Evolutionary conservation across 2,329 filamentous ascomycete species (phyloP).

Genomic region (Ascochyta koolunga): DNA sequence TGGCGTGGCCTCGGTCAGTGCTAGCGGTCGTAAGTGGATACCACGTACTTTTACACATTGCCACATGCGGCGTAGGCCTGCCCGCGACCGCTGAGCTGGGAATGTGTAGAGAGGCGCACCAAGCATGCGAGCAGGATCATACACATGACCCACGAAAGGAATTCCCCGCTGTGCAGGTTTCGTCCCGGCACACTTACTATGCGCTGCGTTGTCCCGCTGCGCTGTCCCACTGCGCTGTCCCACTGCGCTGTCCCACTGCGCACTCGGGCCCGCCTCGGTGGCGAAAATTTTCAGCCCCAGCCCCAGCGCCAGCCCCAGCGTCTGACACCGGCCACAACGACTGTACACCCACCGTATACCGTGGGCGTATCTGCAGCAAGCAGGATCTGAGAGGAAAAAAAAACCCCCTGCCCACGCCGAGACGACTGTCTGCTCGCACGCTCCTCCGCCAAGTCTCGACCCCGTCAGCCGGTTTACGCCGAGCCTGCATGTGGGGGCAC

Average conservation of each 20-base stretch:
- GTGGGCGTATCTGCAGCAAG: slow-evolving; percentile 7
- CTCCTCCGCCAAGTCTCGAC: not conserved
- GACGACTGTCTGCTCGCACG: not conserved
- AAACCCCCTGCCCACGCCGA: not conserved
- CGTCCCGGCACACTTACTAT: not conserved
- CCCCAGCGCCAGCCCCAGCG: not conserved
- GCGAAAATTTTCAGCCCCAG: slow-evolving; percentile 10
- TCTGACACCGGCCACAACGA: not conserved
- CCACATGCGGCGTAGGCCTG: slow-evolving; percentile 1
- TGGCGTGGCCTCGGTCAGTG: slow-evolving; percentile 22
- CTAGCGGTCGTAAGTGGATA: slow-evolving; percentile 9
- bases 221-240: too few relatives aligned
- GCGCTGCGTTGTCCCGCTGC: not conserved
- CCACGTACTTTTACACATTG: slow-evolving; percentile 1
- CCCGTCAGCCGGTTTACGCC: slow-evolving; percentile 6
- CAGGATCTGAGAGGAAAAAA: not conserved
- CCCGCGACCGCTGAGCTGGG: slow-evolving; percentile 3
- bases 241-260: not conserved
- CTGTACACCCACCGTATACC: not conserved
- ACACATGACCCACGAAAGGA: not conserved
- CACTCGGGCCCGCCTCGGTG: slow-evolving; percentile 6
- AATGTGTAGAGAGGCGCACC: slow-evolving; percentile 1
- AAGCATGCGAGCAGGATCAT: slow-evolving; percentile 5
- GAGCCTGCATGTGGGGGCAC: slow-evolving; percentile 2
- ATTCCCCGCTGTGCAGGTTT: too few relatives aligned